Evolutionary conservation across 2,329 filamentous ascomycete species (phyloP), one percentile per base, ranked within the genome.

Genomic region (Ophiosphaerella narmari): DNA sequence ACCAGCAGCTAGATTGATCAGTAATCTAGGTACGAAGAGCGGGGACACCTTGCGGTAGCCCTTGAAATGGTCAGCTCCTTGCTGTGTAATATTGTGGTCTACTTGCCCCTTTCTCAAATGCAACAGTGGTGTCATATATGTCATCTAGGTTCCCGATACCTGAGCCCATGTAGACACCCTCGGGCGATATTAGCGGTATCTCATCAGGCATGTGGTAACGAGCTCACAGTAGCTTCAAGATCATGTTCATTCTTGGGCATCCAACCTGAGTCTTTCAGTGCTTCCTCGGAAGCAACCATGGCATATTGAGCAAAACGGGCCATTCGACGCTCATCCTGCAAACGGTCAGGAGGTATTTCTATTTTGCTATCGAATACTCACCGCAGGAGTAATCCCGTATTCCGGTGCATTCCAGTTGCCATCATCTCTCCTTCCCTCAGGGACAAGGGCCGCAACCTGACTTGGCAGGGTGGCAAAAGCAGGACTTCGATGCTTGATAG

Each of bases 81-180:
- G n/a, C 4, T 6, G 5, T 8, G 7, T 11, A 13, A 16, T 7
- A 1, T 7, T 16, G 13, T 7, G 14, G 6, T 8, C 5, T 2
- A 74, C 85, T 75, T 75, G 93, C 90, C 50, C 85, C 85, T 73
- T 84, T 80, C 29, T 89, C 81, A 68, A 89, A 96, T 1, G 84
- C 85, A 42, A 96, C 66, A 48, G 89, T 90, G 2, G 91, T 95
- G 54, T 87, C 81, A 73, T 95, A 97, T 7, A 96, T 86, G 63
- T 96, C 91, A 35, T 96, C 89, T 34, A 99, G 81, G 65, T 94
- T 97, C 13, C 94, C 94, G 63, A 99, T 97, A 1, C 94, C 94
- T 59, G 93, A 97, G 2, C 94, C 94, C 35, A 99, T 80, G 66
- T 93, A 96, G 1, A 99, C 89, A 0, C 94, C 94, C 82, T 84